These are phyloP conservation scores for Arabidopsis thaliana DNA, from an alignment of 345 rosid genomes.

Conservation along the genomic window DNA sequence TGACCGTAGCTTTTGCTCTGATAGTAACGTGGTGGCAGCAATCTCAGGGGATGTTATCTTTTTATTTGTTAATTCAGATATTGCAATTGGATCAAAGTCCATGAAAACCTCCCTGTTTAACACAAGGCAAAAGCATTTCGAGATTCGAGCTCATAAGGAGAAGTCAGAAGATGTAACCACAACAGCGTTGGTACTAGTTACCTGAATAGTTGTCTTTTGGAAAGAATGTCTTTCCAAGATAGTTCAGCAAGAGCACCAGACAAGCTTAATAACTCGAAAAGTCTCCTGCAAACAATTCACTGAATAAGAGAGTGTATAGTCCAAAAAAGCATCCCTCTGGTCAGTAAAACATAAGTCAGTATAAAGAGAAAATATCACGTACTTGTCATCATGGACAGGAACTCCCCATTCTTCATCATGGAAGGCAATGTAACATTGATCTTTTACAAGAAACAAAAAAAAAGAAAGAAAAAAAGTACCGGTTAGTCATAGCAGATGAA, in stretches of 20 bases:
- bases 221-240: slow-evolving; percentile 79
- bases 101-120: slow-evolving; percentile 73
- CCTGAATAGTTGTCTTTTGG: slow-evolving; percentile 75
- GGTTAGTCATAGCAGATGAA: slow-evolving; percentile 2
- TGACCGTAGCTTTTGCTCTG: slow-evolving; percentile 74
- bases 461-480: not conserved
- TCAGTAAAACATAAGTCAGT: not conserved
- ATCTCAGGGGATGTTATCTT: slow-evolving; percentile 62
- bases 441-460: slow-evolving; percentile 41
- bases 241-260: slow-evolving; percentile 87
- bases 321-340: slow-evolving; percentile 18
- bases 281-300: slow-evolving; percentile 56
- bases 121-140: slow-evolving; percentile 10
- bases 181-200: slow-evolving; percentile 36
- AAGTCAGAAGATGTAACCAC: not conserved
- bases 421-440: slow-evolving; percentile 69
- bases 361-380: slow-evolving; percentile 32
- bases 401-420: slow-evolving; percentile 97
- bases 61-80: slow-evolving; percentile 66
- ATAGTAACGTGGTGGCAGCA: slow-evolving; percentile 59
- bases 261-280: slow-evolving; percentile 75
- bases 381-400: slow-evolving; percentile 84
- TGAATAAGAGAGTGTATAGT: slow-evolving; percentile 2
- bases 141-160: not conserved
- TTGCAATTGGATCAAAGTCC: slow-evolving; percentile 71